Evolutionary conservation across 108 stramenopile genomes (phyloP).

Genomic region (Pseudonitzschia multiseries): DNA sequence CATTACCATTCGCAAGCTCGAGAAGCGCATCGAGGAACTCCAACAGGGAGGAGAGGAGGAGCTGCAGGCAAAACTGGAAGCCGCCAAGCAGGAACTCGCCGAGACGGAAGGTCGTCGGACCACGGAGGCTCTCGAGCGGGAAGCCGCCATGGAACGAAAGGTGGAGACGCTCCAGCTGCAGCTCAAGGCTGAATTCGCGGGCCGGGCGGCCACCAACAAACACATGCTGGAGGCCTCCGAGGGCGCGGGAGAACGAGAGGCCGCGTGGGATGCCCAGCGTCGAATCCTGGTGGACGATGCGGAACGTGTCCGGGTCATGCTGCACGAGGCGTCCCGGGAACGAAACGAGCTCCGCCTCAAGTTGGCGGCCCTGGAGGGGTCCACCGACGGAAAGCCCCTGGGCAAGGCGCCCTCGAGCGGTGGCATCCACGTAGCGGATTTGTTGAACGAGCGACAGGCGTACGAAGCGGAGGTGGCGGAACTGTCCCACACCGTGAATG

Average conservation of each 20-base stretch:
- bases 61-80: conserved; percentile 64
- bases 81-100: conserved; percentile 74
- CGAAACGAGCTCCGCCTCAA: conserved; percentile 76
- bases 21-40: conserved; percentile 74
- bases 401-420: conserved; percentile 43
- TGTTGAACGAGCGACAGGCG: conserved; percentile 77
- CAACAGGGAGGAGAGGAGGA: conserved; percentile 66
- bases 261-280: conserved; percentile 86
- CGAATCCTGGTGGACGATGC: conserved; percentile 83
- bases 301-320: conserved; percentile 65
- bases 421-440: conserved; percentile 56
- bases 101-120: conserved; percentile 83
- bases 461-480: conserved; percentile 85
- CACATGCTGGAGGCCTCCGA: conserved; percentile 77
- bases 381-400: conserved; percentile 10
- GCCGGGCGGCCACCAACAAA: conserved; percentile 73
- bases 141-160: conserved; percentile 75
- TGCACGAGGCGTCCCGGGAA: conserved; percentile 68
- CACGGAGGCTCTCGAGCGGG: conserved; percentile 83
- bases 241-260: conserved; percentile 81
- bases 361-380: conserved; percentile 51
- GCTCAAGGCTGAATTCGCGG: conserved; percentile 82
- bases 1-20: conserved; percentile 87
- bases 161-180: conserved; percentile 76
- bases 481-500: conserved; percentile 64